Evolutionary conservation across 1,284 basidiomycete genomes (phyloP), one percentile per base, ranked within the genome.

Genomic region (Microbotryum lychnidis-dioicae): DNA sequence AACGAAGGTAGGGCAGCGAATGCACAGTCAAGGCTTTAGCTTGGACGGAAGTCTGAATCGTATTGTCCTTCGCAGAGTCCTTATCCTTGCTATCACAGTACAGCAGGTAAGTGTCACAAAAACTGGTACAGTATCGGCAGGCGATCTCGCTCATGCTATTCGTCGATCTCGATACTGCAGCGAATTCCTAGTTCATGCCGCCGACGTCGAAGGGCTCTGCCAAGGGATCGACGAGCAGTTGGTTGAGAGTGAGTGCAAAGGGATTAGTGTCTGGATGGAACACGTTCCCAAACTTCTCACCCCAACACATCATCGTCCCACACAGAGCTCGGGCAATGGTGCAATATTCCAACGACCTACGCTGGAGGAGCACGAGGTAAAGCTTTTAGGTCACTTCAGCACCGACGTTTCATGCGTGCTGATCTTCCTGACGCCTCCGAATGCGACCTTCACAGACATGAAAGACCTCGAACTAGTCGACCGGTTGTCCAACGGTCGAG

Each of bases 181-280:
- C 70, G 96, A 98, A 75, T 91, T 98, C 70, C 77, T 99, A 46
- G 83, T 99, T 50, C 96, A 98, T 76, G 94, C 96, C 0, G 96
- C 96, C 6, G 96, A 98, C 71, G 92, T 98, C 5, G 96, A 99
- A 75, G 96, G 96, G 0, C 78, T 98, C 37, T 98, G 96, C 76
- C 85, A 92, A 77, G 96, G 96, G 1, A 93, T 98, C 63, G 96
- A 99, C 73, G 84, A 91, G 74, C 84, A 87, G 31, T 82, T 99
- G 8, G 94, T 98, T 7, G 69, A 77, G 67, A 85, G 93, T 89
- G 14, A 20, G 67, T 50, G 18, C 20, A 18, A 16, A 9, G 31
- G 31, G 2, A 31, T 2, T 31, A 31, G 31, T 10, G 31, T 9
- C 31, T 31, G 31, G 31, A 31, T 31, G 9, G 31, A 9, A 31